Evolutionary conservation across 2,329 filamentous ascomycete genomes (phyloP), one percentile per base, ranked within the genome.

Genomic region (Monosporascus sp.): DNA sequence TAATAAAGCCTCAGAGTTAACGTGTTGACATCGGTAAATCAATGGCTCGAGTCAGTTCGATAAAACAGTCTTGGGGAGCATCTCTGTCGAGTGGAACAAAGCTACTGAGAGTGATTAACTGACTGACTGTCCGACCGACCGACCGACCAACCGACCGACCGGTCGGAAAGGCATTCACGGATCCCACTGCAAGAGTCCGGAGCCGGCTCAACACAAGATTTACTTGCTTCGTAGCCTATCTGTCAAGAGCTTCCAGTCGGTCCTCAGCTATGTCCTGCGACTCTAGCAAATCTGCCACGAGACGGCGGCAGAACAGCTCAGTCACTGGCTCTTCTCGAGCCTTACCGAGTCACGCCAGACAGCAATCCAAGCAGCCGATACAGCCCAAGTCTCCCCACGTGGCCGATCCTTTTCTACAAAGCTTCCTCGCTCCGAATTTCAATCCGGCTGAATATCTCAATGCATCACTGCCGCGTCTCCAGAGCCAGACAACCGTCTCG

Each of bases 391-490:
- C 84, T 5, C 70, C 77, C 52, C 84, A 92, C 68, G 79, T 89
- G 38, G 74, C 86, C 56, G 91, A 95, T 65, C 80, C 85, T 14
- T 82, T 84, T 52, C 79, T 95, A 3, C 82, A 83, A 53, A 85
- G 87, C 52, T 97, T 97, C 70, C 78, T 93, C 38, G 78, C 84
- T 49, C 78, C 87, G 5, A 76, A 81, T 45, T 97, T 97, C 71
- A 90, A 96, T 69, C 81, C 92, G 4, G 88, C 87, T 58, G 84
- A 88, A 48, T 96, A 91, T 70, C 84, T 97, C 63, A 97, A 97
- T 72, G 76, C 84, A 55, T 81, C 82, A 1, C 77, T 97, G 1
- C 89, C 91, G 5, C 75, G 87, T 2, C 77, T 96, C 20, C 78
- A 81, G 58, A 59, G 65, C 26, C 74, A 70, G 65, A 73, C 63